A percentile compares a stretch with the other conserved stretches of the same genome.
These are phyloP conservation scores for Lactarius vividus DNA, from an alignment of 768 basidiomycete genomes.

Conservation along the genomic window DNA sequence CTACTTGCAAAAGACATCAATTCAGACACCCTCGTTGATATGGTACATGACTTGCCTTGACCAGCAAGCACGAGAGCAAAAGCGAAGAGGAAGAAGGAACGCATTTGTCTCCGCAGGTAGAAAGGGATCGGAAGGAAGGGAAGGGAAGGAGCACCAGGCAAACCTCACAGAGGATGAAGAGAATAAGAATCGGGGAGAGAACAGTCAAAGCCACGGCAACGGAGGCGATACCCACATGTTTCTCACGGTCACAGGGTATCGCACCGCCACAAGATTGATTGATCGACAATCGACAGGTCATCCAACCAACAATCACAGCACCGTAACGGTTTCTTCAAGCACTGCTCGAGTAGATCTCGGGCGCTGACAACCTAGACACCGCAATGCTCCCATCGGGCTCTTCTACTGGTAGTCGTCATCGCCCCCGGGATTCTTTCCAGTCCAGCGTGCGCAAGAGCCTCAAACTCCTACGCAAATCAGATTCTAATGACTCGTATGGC, in stretches of 20 bases:
- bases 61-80: conserved; percentile 50
- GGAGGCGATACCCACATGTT: not conserved
- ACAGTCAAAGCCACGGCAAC: not conserved
- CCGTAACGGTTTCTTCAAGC: not conserved
- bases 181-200: not conserved
- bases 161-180: conserved; percentile 26
- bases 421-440: not conserved
- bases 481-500: not conserved
- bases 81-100: conserved; percentile 31
- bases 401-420: not conserved
- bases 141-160: conserved; percentile 25
- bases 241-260: conserved; percentile 17
- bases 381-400: conserved; percentile 5
- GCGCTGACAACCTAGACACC: not conserved
- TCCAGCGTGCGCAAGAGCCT: conserved; percentile 1
- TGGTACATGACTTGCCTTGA: conserved; percentile 45
- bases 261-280: too few relatives aligned
- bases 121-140: conserved; percentile 1
- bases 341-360: not conserved
- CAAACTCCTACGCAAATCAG: not conserved
- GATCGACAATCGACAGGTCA: too few relatives aligned
- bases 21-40: not conserved
- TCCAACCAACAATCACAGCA: too few relatives aligned
- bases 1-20: conserved; percentile 32
- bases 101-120: conserved; percentile 28